These are phyloP conservation scores for Potentilla sterilis DNA, from an alignment of 306 rosid genomes.

Conservation along the genomic window DNA sequence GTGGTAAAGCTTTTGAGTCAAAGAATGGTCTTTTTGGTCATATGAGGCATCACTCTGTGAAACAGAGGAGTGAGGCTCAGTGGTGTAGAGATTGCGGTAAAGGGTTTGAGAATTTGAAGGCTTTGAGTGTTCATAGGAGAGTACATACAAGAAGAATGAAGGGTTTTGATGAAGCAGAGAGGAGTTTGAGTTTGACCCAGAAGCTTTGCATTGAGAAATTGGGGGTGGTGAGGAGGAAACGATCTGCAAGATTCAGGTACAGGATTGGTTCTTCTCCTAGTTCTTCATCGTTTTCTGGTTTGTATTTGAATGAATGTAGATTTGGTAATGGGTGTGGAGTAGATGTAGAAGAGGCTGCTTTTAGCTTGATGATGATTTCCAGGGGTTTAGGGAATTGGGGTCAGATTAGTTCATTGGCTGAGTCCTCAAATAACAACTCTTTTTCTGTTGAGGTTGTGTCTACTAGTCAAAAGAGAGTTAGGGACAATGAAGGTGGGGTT, in stretches of 20 bases:
- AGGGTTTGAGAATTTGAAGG: constrained; percentile 34
- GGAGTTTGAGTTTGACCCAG: neutral
- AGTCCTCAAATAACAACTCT: constrained; percentile 34
- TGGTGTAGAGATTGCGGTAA: constrained; percentile 33
- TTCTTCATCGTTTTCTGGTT: constrained; percentile 18
- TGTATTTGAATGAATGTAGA: constrained; percentile 25
- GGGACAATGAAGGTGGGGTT: constrained; percentile 7
- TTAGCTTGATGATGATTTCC: constrained; percentile 43
- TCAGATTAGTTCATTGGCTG: constrained; percentile 19
- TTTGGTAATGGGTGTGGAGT: constrained; percentile 17
- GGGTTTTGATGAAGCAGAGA: constrained; percentile 8
- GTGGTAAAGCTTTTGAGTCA: constrained; percentile 40
- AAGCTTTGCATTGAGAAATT: constrained; percentile 25
- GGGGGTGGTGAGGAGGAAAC: constrained; percentile 33
- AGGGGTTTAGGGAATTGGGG: constrained; percentile 26
- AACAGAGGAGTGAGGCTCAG: constrained; percentile 25
- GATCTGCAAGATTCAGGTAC: constrained; percentile 45
- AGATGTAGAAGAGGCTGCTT: constrained; percentile 37
- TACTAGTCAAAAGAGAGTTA: constrained; percentile 1
- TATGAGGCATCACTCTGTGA: constrained; percentile 49
- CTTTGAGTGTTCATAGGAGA: constrained; percentile 27
- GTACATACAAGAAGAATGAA: constrained; percentile 10
- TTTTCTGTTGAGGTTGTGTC: constrained; percentile 25
- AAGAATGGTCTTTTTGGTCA: constrained; percentile 48
- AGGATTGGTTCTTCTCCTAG: constrained; percentile 15